Percentiles rank a stretch among this genome's conserved stretches.
Evolutionary conservation across 2,329 filamentous ascomycete genomes (phyloP).

Genomic region (Scleromitrula shiraiana): DNA sequence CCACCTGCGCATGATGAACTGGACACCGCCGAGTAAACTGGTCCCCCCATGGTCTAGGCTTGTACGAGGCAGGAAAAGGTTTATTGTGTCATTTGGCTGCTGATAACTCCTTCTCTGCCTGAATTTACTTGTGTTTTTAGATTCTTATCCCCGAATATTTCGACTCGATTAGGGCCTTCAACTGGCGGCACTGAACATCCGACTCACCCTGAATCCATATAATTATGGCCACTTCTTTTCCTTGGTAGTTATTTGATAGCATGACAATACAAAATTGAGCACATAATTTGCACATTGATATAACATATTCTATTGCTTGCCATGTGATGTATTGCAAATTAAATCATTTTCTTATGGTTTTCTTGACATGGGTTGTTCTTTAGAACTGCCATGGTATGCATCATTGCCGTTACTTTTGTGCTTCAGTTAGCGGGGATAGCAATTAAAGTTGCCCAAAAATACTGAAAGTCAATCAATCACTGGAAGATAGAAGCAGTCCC

Average conservation of each 20-base stretch:
- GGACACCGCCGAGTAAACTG: slow-evolving; percentile 74
- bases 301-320: not conserved
- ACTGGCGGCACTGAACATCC: not conserved
- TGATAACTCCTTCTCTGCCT: slow-evolving; percentile 26
- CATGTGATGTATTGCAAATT: too few relatives aligned
- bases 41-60: slow-evolving; percentile 18
- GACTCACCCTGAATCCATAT: not conserved
- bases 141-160: slow-evolving; percentile 20
- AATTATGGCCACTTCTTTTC: slow-evolving; percentile 2
- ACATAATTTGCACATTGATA: not conserved
- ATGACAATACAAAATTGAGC: slow-evolving; percentile 10
- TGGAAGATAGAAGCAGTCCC: too few relatives aligned
- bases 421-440: too few relatives aligned
- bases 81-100: slow-evolving; percentile 17
- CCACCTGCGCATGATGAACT: slow-evolving; percentile 86
- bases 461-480: too few relatives aligned
- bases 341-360: too few relatives aligned
- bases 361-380: too few relatives aligned
- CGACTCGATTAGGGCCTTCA: slow-evolving; percentile 12
- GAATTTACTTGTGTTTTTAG: slow-evolving; percentile 30
- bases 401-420: too few relatives aligned
- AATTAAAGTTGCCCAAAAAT: too few relatives aligned
- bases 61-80: slow-evolving; percentile 23
- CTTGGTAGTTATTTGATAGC: slow-evolving; percentile 8
- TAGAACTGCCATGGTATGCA: too few relatives aligned